Conservation (phyloP, 164 flowering plant genomes). For the Umbilicus rupestris region DNA sequence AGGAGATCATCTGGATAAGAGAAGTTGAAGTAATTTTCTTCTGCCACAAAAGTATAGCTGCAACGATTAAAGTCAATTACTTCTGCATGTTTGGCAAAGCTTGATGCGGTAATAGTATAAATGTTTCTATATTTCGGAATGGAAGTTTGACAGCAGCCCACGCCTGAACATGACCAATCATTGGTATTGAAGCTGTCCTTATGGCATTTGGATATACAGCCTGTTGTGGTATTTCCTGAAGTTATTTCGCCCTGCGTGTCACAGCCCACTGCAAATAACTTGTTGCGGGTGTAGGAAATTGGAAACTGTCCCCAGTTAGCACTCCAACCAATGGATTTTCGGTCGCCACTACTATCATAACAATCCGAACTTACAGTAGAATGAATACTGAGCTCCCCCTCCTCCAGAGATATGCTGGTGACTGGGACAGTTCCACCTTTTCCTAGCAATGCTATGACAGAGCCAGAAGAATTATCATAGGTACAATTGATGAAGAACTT, state of each 20-base stretch:
- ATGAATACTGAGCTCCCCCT: not conserved
- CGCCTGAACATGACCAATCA: constrained; percentile 22
- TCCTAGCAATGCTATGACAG: not conserved
- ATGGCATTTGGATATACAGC: constrained; percentile 23
- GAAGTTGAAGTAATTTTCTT: constrained; percentile 10
- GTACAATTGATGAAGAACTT: constrained; percentile 21
- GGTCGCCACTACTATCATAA: not conserved
- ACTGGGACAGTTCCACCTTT: not conserved
- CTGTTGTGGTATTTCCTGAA: not conserved
- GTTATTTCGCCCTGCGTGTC: constrained; percentile 14
- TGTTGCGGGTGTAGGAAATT: constrained; percentile 25
- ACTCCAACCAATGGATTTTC: fast-evolving
- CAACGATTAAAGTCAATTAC: no score
- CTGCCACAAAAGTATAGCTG: constrained; percentile 20
- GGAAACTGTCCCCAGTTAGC: not conserved
- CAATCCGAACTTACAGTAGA: not conserved
- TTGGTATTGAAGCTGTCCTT: not conserved
- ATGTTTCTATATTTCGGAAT: constrained; percentile 18
- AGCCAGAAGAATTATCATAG: not conserved
- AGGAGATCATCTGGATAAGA: not conserved
- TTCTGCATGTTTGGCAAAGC: no score
- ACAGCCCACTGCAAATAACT: constrained; percentile 30
- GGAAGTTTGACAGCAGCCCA: constrained; percentile 31
- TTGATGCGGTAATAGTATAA: not conserved
- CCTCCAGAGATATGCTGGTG: not conserved